A percentile compares a stretch with the other conserved stretches of the same genome.
Evolutionary conservation across 1,139 yeast genomes (phyloP).

Genomic region (Arxiozyma telluris): DNA sequence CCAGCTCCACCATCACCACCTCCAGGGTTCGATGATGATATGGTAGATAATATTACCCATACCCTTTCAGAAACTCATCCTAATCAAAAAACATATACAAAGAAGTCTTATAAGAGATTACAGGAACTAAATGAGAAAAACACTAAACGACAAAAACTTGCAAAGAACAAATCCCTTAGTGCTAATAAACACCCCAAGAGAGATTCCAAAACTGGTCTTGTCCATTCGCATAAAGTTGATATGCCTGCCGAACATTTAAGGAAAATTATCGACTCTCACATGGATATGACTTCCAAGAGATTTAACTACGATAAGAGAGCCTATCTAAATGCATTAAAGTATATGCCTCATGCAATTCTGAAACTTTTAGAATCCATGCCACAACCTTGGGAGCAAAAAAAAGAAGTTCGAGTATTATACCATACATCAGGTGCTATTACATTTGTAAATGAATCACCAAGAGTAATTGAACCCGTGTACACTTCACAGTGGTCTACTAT

Average conservation of each 20-base stretch:
- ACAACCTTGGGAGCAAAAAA: conserved; percentile 91
- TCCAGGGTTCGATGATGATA: conserved; percentile 8
- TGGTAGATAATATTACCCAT: not conserved
- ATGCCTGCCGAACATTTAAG: conserved; percentile 95
- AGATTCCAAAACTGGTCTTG: conserved; percentile 33
- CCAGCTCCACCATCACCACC: conserved; percentile 14
- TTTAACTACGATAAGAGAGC: conserved; percentile 85
- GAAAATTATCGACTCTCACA: conserved; percentile 74
- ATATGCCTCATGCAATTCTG: conserved; percentile 89
- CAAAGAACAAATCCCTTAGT: conserved; percentile 34
- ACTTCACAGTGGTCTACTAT: conserved; percentile 92
- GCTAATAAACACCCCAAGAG: conserved; percentile 8
- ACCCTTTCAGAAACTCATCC: conserved; percentile 23
- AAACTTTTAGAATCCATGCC: conserved; percentile 95
- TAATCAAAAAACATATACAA: conserved; percentile 11
- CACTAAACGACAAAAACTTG: conserved; percentile 15
- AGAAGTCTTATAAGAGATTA: conserved; percentile 9
- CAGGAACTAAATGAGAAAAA: conserved; percentile 14
- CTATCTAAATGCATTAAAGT: conserved; percentile 83
- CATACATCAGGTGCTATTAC: conserved; percentile 93
- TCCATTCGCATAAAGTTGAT: conserved; percentile 58
- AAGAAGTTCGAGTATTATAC: conserved; percentile 80
- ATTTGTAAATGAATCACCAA: conserved; percentile 84
- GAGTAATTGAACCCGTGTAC: conserved; percentile 87
- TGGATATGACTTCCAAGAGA: conserved; percentile 72